Percentiles rank a stretch among this genome's conserved stretches.
Conservation (phyloP, 2,329 filamentous ascomycete genomes). For the Cylindrodendrum hubeiense region DNA sequence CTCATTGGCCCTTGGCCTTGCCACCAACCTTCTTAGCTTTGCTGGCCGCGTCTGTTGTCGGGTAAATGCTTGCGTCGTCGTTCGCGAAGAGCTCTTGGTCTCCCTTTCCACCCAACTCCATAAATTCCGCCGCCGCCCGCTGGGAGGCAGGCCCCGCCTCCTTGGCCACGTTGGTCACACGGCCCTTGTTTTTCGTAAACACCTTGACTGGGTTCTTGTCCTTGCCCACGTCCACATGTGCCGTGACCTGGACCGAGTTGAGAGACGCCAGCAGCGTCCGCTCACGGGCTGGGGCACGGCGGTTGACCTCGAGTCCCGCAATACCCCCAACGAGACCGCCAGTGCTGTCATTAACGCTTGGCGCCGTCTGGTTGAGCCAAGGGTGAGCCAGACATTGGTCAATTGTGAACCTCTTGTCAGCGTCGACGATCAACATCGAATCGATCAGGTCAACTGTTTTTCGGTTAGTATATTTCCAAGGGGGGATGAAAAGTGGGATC, state of each 20-base stretch:
- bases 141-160: slow-evolving; percentile 77
- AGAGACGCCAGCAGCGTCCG: slow-evolving; percentile 86
- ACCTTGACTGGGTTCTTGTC: slow-evolving; percentile 76
- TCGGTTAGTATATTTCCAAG: slow-evolving; percentile 14
- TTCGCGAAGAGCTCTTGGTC: slow-evolving; percentile 83
- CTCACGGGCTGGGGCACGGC: slow-evolving; percentile 83
- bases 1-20: slow-evolving; percentile 40
- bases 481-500: slow-evolving; percentile 32
- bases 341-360: slow-evolving; percentile 84
- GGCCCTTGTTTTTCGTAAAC: slow-evolving; percentile 75
- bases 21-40: slow-evolving; percentile 47
- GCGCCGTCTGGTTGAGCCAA: slow-evolving; percentile 78
- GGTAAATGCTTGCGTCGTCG: slow-evolving; percentile 66
- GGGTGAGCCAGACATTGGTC: slow-evolving; percentile 93
- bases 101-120: slow-evolving; percentile 86
- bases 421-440: slow-evolving; percentile 90
- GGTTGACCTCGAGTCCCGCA: slow-evolving; percentile 83
- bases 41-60: slow-evolving; percentile 46
- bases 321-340: slow-evolving; percentile 93
- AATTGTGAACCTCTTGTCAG: slow-evolving; percentile 85
- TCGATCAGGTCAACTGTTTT: slow-evolving; percentile 86
- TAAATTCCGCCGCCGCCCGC: slow-evolving; percentile 80
- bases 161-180: slow-evolving; percentile 54
- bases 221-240: slow-evolving; percentile 66
- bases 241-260: slow-evolving; percentile 75